Percentiles rank a stretch among this genome's conserved stretches.
Conservation (phyloP, 2,329 filamentous ascomycete species). For the Diaporthe batatas region DNA sequence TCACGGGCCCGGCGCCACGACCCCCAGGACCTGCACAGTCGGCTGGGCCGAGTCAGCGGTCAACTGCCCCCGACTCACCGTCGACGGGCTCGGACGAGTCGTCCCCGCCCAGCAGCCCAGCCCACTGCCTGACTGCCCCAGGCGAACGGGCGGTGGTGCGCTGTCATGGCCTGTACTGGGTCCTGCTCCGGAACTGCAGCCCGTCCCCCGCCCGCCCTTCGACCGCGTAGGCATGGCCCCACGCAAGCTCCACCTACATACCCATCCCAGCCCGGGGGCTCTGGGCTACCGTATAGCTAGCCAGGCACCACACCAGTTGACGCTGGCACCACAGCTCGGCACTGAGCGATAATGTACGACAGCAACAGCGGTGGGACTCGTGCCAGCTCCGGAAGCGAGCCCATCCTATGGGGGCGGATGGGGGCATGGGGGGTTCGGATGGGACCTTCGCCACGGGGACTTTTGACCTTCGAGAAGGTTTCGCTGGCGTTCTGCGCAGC, state of each 20-base stretch:
- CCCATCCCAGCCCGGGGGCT: neutral
- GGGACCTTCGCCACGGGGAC: conserved; percentile 7
- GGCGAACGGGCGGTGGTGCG: conserved; percentile 36
- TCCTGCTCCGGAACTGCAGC: conserved; percentile 26
- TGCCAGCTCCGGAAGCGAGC: conserved; percentile 22
- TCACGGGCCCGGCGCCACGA: conserved; percentile 24
- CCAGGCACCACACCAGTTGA: conserved; percentile 8
- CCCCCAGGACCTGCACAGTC: conserved; percentile 29
- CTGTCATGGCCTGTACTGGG: conserved; percentile 25
- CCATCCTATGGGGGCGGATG: neutral
- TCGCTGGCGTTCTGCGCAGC: conserved; percentile 36
- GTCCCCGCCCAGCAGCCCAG: conserved; percentile 17
- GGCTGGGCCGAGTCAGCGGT: conserved; percentile 36
- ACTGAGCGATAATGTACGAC: conserved; percentile 9
- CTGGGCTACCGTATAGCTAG: no score
- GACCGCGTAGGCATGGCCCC: no score
- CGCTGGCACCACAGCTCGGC: neutral
- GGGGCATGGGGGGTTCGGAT: neutral
- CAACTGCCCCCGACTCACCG: conserved; percentile 30
- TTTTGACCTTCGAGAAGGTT: conserved; percentile 39
- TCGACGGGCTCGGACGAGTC: conserved; percentile 33
- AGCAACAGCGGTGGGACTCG: conserved; percentile 1
- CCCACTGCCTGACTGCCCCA: neutral
- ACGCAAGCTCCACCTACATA: conserved; percentile 7
- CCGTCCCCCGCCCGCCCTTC: conserved; percentile 31